Base-by-base conservation (phyloP, 2,329 filamentous ascomycete genomes). In the Fusarium palustre region DNA sequence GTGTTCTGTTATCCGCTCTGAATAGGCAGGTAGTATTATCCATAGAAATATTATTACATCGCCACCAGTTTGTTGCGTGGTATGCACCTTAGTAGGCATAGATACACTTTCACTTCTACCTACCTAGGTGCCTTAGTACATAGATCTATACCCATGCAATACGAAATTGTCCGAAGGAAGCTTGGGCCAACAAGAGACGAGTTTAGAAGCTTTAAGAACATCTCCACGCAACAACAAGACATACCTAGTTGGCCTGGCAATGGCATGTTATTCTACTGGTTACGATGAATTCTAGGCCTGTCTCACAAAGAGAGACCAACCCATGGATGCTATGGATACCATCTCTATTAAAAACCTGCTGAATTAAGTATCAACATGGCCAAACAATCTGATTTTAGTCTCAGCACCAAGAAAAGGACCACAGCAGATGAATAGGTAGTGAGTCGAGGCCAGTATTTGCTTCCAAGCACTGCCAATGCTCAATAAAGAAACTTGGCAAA, bases 341-440 rank as follows among this genome's bases (percentile, higher is more conserved):
- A 18, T 20, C 25, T 30, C n/a, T 9, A 30, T 46, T 11, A 15
- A 16, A 31, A 13, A 20, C 18, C 25, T 31, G 7, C 12, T 28
- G 7, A 28, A n/a, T 20, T 20, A 11, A 50, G 15, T 11, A 38
- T 20, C 6, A 16, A 16, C n/a, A 30, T 28, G 25, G 25, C 24
- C 33, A n/a, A 53, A 10, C 25, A 50, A 38, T 20, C 24, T 10
- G 43, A 24, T 31, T 48, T 30, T 15, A 36, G 28, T 8, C 22
- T 31, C 18, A 66, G 54, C 47, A 61, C 61, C 38, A 66, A 65
- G 6, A 13, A 48, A 15, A 38, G 8, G 8, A 42, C 41, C 33
- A 49, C 24, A 34, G 24, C 47, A 43, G 47, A 46, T 11, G 5
- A 24, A 25, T 5, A 28, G 28, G 3, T 28, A 28, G 25, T 28